Evolutionary conservation across 768 basidiomycete species (phyloP), one percentile per base, ranked within the genome.

Genomic region (Mycena crocata): DNA sequence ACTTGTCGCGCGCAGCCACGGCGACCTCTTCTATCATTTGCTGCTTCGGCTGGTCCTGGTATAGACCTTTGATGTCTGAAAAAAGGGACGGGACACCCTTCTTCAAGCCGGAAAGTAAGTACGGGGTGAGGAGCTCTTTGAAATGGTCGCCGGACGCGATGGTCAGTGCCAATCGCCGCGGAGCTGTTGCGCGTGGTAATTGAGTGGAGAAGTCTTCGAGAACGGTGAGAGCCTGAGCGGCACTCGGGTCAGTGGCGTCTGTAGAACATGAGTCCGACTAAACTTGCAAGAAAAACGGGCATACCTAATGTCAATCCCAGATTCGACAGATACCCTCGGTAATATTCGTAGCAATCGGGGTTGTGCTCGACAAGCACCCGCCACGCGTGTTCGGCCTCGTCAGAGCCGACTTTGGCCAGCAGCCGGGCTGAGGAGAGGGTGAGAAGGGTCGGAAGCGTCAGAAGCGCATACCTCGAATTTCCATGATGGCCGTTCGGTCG

Each of bases 41-140:
- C 52, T 87, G 88, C 76, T 97, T 99, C 50, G 80, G 77, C 1
- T 81, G 61, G 64, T 93, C 85, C 12, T 72, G 69, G 73, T 98
- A 98, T 1, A 99, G 86, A 0, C 90, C 83, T 76, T 98, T 99
- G 76, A 99, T 73, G 78, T 98, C 96, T 21, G 92, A 89, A 73
- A 99, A 99, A 2, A 99, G 82, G 3, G 95, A 98, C 3, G 98
- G 98, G 40, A 99, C 84, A 69, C 96, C 97, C 74, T 93, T 94
- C 44, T 83, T 85, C 15, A 99, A 82, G 12, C 87, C 92, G 5
- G 84, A 82, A 8, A 84, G 73, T 50, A 99, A 79, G 77, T 99
- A 98, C 5, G 85, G 79, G 62, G 84, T 82, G 8, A 87, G 87
- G 14, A 92, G 82, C 32, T 82, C 77, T 57, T 81, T 85, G 81